phyloP scores from a whole-genome alignment of 371 early-diverging fungal genomes.

The Mortierella sp. region DNA sequence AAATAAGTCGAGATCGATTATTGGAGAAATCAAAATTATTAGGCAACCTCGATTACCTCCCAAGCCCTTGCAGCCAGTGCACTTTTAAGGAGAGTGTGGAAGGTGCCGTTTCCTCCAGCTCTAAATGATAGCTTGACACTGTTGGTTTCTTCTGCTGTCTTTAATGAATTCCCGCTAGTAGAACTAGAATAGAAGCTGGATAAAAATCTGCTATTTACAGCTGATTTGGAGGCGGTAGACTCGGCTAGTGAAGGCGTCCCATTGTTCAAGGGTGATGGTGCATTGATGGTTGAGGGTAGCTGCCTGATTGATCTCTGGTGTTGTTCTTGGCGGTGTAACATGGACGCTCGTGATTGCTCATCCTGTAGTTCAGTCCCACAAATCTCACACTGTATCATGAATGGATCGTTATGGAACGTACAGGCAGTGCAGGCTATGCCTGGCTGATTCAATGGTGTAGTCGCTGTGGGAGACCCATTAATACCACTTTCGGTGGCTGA shows the following conservation, averaged over 20 bases:
- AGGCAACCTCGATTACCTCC: slow-evolving; percentile 61
- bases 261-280: background rate
- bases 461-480: background rate
- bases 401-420: slow-evolving; percentile 89
- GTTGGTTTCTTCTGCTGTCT: slow-evolving; percentile 26
- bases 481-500: background rate
- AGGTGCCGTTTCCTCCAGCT: slow-evolving; percentile 73
- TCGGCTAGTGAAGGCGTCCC: background rate
- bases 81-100: slow-evolving; percentile 69
- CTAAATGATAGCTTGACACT: slow-evolving; percentile 84
- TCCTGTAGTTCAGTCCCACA: slow-evolving; percentile 73
- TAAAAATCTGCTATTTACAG: slow-evolving; percentile 17
- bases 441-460: slow-evolving; percentile 10
- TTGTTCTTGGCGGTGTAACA: slow-evolving; percentile 48
- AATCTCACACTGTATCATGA: slow-evolving; percentile 84
- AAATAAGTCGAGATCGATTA: background rate
- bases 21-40: background rate
- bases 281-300: slow-evolving; percentile 26
- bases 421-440: slow-evolving; percentile 73
- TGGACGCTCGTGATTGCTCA: slow-evolving; percentile 36
- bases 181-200: slow-evolving; percentile 10
- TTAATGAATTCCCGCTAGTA: slow-evolving; percentile 7
- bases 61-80: slow-evolving; percentile 73
- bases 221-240: background rate
- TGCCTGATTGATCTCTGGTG: slow-evolving; percentile 49